Base-by-base conservation (phyloP, 331 rosid genomes). In the Malus hybrid region DNA sequence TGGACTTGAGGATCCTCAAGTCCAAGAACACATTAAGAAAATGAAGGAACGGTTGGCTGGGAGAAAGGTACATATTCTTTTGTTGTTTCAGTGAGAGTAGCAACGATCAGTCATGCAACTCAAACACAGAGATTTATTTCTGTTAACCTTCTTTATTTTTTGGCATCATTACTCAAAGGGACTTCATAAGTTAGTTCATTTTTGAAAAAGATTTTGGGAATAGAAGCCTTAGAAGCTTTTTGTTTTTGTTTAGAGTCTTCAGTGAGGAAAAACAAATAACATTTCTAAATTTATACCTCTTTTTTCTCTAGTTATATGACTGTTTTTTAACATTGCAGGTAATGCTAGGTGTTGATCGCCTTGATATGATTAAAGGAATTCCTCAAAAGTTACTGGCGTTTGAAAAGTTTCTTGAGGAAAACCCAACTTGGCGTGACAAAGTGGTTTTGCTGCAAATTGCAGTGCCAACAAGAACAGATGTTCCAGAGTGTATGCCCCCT, bases 401-500 rank as follows among this genome's bases (percentile, higher is more conserved):
- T 82, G 97, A 93, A 79, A 93, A 93, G n/a, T 93, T 93, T 77
- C 86, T 93, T 64, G 97, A 93, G 85, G 97, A 93, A 81, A 93
- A 86, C 81, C 44, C 75, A 57, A 1, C 18, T 39, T 93, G 96
- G 96, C 89, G 87, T 76, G 94, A 86, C 65, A 93, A 89, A 86
- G 97, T 93, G 32, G 97, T 93, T 73, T 83, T 93, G 82, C 87
- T 93, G 84, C 97, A 93, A 86, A 93, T 93, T 87, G 97, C 97
- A 3, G 97, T 93, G 79, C 97, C 97, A 68, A 93, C 97, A 63
- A 87, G 97, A 79, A 93, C 97, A 11, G 97, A 93, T 79, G 97
- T 93, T 77, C 97, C 97, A 58, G 97, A 93, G 79, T 93, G 97
- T 93, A 93, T 62, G 92, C 60, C 76, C 33, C 81, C 77, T 63